A percentile compares a stretch with the other conserved stretches of the same genome.
Evolutionary conservation across 140 eudicot genomes (phyloP).

Genomic region (Oenanthe javanica): DNA sequence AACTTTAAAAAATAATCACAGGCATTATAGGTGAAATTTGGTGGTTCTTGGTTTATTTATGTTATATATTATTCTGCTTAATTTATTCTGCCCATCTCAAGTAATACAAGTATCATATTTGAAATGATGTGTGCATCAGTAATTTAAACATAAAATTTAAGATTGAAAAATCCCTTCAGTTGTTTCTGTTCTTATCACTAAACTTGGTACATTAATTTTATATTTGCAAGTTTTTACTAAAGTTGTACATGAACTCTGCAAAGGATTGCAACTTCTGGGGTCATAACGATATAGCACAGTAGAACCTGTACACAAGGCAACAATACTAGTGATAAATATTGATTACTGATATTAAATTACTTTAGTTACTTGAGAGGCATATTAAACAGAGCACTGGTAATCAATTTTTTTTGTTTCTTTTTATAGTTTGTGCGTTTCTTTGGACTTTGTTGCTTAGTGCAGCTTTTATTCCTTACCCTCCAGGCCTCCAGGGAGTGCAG

Average conservation of each 20-base stretch:
- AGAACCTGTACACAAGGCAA: too few species aligned
- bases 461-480: not conserved
- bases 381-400: not conserved
- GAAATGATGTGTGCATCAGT: not conserved
- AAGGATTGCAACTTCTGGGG: not conserved
- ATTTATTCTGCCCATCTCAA: too few species aligned
- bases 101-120: too few species aligned
- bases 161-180: not conserved
- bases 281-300: not conserved
- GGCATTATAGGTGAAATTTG: not conserved
- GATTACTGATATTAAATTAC: not conserved
- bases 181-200: not conserved
- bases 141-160: not conserved
- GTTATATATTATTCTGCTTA: not conserved
- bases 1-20: too few species aligned
- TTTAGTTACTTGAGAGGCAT: not conserved
- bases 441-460: not conserved
- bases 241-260: not conserved
- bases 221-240: not conserved
- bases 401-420: not conserved
- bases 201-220: not conserved
- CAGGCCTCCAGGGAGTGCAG: too few species aligned
- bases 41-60: not conserved
- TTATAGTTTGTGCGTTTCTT: not conserved
- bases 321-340: not conserved